Conservation (phyloP, 768 basidiomycete genomes). For the Kwoniella botswanensis region DNA sequence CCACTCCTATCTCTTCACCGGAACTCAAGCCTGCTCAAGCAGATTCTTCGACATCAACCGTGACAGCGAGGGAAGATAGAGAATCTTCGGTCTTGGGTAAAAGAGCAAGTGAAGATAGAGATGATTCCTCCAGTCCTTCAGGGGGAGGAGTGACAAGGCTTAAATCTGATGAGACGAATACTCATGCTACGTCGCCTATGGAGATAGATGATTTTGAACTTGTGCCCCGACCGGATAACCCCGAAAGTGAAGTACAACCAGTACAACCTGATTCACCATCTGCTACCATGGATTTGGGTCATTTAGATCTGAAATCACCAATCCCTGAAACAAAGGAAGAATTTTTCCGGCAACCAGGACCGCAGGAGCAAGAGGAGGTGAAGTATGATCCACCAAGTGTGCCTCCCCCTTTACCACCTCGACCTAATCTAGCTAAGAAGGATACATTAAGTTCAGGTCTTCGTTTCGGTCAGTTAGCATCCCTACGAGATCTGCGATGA, state of each 20-base stretch:
- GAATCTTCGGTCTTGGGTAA: slow-evolving; percentile 49
- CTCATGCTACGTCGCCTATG: slow-evolving; percentile 18
- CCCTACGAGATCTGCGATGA: background rate
- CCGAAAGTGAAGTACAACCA: background rate
- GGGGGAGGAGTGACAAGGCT: slow-evolving; percentile 30
- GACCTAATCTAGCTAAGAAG: slow-evolving; percentile 29
- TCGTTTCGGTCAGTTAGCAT: slow-evolving; percentile 37
- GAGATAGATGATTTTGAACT: slow-evolving; percentile 25
- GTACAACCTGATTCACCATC: slow-evolving; percentile 17
- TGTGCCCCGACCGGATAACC: background rate
- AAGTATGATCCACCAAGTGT: slow-evolving; percentile 21
- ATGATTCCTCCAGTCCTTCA: slow-evolving; percentile 35
- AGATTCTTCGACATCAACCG: background rate
- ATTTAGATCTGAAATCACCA: slow-evolving; percentile 30
- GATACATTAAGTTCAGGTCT: slow-evolving; percentile 44
- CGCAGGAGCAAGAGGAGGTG: background rate
- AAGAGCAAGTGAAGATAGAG: slow-evolving; percentile 52
- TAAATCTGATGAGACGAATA: slow-evolving; percentile 25
- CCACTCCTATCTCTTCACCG: slow-evolving; percentile 30
- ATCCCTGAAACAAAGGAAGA: background rate
- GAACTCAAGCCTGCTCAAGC: background rate
- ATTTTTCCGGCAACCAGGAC: background rate
- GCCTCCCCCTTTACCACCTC: slow-evolving; percentile 45
- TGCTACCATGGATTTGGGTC: slow-evolving; percentile 17
- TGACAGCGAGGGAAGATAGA: background rate